Conservation (phyloP, 768 basidiomycete genomes). For the Rhizopogon rudus region DNA sequence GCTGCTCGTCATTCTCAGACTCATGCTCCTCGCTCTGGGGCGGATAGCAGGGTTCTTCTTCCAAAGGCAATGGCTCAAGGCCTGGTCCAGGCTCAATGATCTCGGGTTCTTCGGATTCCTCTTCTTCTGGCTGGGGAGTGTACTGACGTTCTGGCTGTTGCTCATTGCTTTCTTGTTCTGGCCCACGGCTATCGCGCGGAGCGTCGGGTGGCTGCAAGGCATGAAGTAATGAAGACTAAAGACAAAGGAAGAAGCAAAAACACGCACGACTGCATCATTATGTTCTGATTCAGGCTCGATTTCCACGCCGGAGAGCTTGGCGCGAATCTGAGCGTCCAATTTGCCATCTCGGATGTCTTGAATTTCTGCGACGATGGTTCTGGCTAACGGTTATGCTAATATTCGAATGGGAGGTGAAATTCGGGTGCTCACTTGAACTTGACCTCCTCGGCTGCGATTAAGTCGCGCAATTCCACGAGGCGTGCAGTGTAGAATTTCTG, state of each 20-base stretch:
- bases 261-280: background rate
- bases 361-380: slow-evolving; percentile 68
- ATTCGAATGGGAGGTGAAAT: background rate
- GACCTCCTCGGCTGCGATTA: slow-evolving; percentile 68
- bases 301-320: slow-evolving; percentile 20
- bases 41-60: background rate
- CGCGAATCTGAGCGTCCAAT: slow-evolving; percentile 52
- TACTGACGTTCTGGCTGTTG: background rate
- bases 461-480: slow-evolving; percentile 63
- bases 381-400: slow-evolving; percentile 18
- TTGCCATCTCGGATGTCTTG: slow-evolving; percentile 66
- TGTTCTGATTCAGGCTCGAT: background rate
- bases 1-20: background rate
- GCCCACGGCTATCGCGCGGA: background rate
- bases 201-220: background rate
- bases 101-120: background rate
- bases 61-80: background rate
- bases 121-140: background rate
- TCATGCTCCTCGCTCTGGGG: background rate
- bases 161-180: background rate
- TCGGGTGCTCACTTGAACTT: slow-evolving; percentile 63
- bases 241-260: background rate
- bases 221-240: background rate
- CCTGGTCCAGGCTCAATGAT: background rate
- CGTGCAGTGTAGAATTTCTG: slow-evolving; percentile 69